phyloP scores from a whole-genome alignment of 441 rosid genomes.

The Syzygium malaccense region DNA sequence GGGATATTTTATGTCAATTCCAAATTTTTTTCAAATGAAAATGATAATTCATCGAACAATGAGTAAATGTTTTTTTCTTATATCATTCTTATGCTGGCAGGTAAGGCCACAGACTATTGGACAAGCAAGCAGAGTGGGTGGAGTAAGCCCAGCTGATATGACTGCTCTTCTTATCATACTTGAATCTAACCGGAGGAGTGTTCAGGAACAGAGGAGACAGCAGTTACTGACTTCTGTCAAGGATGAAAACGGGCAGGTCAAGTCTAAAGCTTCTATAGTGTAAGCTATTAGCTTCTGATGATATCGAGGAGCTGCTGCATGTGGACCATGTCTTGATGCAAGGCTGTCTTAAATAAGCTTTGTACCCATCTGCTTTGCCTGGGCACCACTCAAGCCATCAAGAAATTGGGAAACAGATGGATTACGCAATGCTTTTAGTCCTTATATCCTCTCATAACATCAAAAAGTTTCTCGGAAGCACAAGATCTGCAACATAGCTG shows the following conservation, averaged over 20 bases:
- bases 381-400: not conserved
- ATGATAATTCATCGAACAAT: not conserved
- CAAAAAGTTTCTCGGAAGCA: not conserved
- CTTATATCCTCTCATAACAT: not conserved
- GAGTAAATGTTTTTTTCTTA: not conserved
- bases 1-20: not conserved
- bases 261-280: slow-evolving; percentile 11
- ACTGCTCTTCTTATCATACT: slow-evolving; percentile 83
- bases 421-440: not conserved
- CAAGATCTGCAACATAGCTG: not conserved
- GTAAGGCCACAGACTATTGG: slow-evolving; percentile 89
- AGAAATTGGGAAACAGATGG: not conserved
- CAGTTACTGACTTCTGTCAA: slow-evolving; percentile 30
- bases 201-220: slow-evolving; percentile 48
- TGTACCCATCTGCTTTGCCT: not conserved
- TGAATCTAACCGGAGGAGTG: slow-evolving; percentile 64
- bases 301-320: not conserved
- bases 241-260: slow-evolving; percentile 19
- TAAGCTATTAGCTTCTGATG: slow-evolving; percentile 25
- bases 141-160: slow-evolving; percentile 94
- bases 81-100: slow-evolving; percentile 26
- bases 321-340: not conserved
- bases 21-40: not conserved
- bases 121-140: slow-evolving; percentile 94
- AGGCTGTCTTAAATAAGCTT: not conserved